Evolutionary conservation across 192 early-diverging fungal species (phyloP).

Genomic region (Physocladia obscura): DNA sequence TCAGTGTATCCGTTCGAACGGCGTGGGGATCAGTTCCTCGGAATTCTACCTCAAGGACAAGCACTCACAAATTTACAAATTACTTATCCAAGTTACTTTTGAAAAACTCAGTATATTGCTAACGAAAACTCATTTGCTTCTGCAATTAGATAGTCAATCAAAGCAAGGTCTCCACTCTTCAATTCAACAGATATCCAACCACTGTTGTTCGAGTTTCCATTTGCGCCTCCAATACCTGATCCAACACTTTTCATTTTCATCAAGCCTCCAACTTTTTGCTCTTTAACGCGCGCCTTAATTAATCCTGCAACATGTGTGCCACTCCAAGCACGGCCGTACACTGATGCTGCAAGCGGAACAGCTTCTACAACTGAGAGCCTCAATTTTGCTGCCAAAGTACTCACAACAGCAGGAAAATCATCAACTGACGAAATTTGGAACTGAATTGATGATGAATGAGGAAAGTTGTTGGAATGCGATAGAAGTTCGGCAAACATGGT

Average conservation of each 20-base stretch:
- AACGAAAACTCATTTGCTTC: constrained; percentile 26
- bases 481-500: constrained; percentile 20
- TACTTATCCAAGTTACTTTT: not conserved
- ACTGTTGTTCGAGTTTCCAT: not conserved
- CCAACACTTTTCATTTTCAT: constrained; percentile 2
- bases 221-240: not conserved
- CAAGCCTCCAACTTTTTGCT: not conserved
- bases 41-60: too few relatives aligned
- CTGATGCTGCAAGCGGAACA: constrained; percentile 25
- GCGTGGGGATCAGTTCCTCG: too few relatives aligned
- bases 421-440: constrained; percentile 13
- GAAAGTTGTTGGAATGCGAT: constrained; percentile 19
- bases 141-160: constrained; percentile 28
- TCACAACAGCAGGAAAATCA: not conserved
- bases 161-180: constrained; percentile 21
- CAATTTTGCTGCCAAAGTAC: constrained; percentile 1
- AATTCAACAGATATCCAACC: constrained; percentile 21
- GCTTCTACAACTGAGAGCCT: constrained; percentile 21
- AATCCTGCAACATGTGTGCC: constrained; percentile 35
- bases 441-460: constrained; percentile 22
- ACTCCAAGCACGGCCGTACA: constrained; percentile 21
- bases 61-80: too few relatives aligned
- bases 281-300: constrained; percentile 27
- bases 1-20: too few relatives aligned
- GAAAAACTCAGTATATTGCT: not conserved